phyloP scores from a whole-genome alignment of 345 rosid species.

The Syzygium oleosum region DNA sequence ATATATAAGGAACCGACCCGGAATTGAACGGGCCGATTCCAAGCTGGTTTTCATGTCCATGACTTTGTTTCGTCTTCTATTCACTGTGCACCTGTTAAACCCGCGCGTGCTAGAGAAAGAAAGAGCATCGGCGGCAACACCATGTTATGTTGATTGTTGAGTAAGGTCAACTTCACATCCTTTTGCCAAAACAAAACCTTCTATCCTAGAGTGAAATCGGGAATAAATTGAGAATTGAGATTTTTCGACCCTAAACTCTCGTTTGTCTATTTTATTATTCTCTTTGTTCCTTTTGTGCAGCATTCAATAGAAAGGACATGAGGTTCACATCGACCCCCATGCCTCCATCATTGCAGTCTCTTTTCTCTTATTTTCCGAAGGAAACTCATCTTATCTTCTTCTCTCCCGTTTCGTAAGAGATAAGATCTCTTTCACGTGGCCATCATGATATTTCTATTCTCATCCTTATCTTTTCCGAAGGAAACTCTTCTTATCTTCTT shows the following conservation, averaged over 20 bases:
- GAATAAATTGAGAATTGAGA: neutral
- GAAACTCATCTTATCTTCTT: neutral
- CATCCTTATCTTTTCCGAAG: no score
- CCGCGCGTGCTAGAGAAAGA: neutral
- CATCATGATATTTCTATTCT: no score
- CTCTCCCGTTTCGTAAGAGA: neutral
- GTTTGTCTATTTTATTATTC: neutral
- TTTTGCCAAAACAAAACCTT: no score
- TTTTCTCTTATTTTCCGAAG: neutral
- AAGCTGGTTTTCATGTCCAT: neutral
- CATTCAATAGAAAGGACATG: no score
- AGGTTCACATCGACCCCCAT: no score
- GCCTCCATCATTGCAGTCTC: neutral
- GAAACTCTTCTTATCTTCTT: no score
- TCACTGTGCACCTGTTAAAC: neutral
- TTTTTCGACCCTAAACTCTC: neutral
- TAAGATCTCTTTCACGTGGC: no score
- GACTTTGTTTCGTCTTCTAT: neutral
- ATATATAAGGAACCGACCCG: neutral
- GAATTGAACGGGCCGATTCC: neutral
- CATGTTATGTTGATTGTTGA: neutral
- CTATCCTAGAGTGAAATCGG: neutral
- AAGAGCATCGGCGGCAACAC: neutral
- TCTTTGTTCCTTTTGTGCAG: no score
- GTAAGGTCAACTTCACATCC: neutral